Evolutionary conservation across 257 asterid genomes (phyloP).

Genomic region (Rehmannia glutinosa): DNA sequence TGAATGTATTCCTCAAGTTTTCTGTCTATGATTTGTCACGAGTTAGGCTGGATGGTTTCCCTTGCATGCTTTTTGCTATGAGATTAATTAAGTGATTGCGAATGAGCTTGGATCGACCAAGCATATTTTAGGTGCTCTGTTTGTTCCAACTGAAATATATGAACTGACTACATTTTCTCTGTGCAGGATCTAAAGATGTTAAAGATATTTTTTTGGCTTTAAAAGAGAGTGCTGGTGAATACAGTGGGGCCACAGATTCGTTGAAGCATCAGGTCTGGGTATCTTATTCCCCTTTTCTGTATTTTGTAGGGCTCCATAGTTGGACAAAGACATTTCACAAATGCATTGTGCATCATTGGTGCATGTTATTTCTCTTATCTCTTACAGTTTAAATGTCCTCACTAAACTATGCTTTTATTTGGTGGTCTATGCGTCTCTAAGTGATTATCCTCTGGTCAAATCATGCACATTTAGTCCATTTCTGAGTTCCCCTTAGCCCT

Average conservation of each 20-base stretch:
- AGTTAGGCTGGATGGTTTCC: slow-evolving; percentile 6
- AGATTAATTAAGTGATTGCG: neutral
- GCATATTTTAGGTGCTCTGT: neutral
- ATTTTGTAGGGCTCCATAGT: neutral
- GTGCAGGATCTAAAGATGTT: slow-evolving; percentile 79
- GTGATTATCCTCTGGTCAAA: neutral
- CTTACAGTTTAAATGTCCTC: neutral
- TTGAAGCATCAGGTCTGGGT: slow-evolving; percentile 68
- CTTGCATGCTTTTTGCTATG: slow-evolving; percentile 1
- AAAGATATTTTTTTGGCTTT: slow-evolving; percentile 63
- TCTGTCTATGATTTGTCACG: neutral
- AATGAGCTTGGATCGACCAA: neutral
- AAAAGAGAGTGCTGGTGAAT: slow-evolving; percentile 63
- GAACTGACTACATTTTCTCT: slow-evolving; percentile 21
- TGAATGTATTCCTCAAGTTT: neutral
- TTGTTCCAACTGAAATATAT: slow-evolving; percentile 11
- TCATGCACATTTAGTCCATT: neutral
- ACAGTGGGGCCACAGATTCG: slow-evolving; percentile 41
- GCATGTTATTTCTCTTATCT: slow-evolving; percentile 3
- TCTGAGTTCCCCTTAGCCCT: neutral
- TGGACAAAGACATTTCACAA: slow-evolving; percentile 11
- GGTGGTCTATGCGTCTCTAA: slow-evolving; percentile 9
- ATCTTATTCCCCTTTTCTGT: slow-evolving; percentile 3
- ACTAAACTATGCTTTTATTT: neutral
- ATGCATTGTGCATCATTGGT: neutral